Conservation (phyloP, 257 asterid species). For the Haberlea rhodopensis region DNA sequence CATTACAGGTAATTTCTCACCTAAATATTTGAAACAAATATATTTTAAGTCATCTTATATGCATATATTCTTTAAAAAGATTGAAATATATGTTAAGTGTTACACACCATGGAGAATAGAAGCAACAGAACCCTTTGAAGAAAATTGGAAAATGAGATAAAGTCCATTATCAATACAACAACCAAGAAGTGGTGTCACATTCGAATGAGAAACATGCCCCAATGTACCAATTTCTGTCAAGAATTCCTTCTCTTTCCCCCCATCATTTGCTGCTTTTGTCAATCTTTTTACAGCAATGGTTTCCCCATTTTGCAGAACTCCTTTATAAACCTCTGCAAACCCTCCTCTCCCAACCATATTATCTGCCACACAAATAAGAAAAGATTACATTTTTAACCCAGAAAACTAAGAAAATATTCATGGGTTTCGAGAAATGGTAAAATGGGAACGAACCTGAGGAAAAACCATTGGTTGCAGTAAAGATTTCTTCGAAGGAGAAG, state of each 20-base stretch:
- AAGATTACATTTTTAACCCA: neutral
- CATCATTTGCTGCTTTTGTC: conserved; percentile 60
- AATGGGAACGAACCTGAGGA: conserved; percentile 52
- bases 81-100: neutral
- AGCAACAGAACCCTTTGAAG: conserved; percentile 85
- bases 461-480: conserved; percentile 72
- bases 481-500: conserved; percentile 68
- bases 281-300: conserved; percentile 84
- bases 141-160: conserved; percentile 84
- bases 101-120: conserved; percentile 78
- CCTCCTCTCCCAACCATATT: conserved; percentile 95
- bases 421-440: neutral
- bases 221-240: conserved; percentile 84
- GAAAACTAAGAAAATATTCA: neutral
- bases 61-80: no score
- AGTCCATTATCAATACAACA: conserved; percentile 90
- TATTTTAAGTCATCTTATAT: neutral
- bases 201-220: conserved; percentile 83
- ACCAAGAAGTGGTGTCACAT: conserved; percentile 72
- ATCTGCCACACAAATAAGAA: conserved; percentile 33
- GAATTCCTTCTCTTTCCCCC: conserved; percentile 85
- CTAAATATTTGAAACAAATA: conserved; percentile 25
- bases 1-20: conserved; percentile 54
- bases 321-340: conserved; percentile 90
- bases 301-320: conserved; percentile 64